Conservation (phyloP, 164 flowering plant genomes). For the Nymphaea thermarum region DNA sequence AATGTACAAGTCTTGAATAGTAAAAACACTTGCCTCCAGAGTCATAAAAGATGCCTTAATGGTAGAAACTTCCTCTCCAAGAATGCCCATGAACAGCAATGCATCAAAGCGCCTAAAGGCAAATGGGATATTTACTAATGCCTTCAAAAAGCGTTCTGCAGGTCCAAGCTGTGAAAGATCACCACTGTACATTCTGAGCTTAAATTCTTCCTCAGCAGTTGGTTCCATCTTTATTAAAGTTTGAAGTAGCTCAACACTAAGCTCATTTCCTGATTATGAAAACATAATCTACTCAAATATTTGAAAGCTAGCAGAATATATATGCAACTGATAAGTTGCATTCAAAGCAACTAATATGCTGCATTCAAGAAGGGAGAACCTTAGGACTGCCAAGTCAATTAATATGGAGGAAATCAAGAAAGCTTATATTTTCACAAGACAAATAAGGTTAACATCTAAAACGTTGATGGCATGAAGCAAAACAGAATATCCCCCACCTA, state of each 20-base stretch:
- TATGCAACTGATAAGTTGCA: too few species aligned
- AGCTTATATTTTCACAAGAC: too few species aligned
- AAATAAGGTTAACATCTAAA: too few species aligned
- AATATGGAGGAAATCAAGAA: too few species aligned
- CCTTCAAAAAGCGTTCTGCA: slow-evolving; percentile 78
- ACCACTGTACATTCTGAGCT: slow-evolving; percentile 61
- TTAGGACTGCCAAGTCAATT: too few species aligned
- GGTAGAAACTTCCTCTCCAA: slow-evolving; percentile 52
- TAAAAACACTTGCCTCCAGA: slow-evolving; percentile 48
- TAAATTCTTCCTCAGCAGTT: slow-evolving; percentile 72
- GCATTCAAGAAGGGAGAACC: too few species aligned
- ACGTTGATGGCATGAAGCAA: too few species aligned
- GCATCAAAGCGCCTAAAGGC: slow-evolving; percentile 71
- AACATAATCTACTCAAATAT: not conserved
- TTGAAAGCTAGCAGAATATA: too few species aligned
- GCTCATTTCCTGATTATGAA: slow-evolving; percentile 62
- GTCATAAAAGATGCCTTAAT: slow-evolving; percentile 55
- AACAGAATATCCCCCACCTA: too few species aligned
- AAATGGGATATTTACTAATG: slow-evolving; percentile 67
- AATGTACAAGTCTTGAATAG: not conserved
- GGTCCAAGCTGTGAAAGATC: slow-evolving; percentile 66
- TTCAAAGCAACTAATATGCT: too few species aligned
- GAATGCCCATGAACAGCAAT: slow-evolving; percentile 55
- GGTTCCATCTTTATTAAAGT: slow-evolving; percentile 85
- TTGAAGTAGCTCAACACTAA: slow-evolving; percentile 66